These are phyloP conservation scores for Musa balbisiana DNA, from an alignment of 202 grass and related monocot genomes.

Conservation along the genomic window DNA sequence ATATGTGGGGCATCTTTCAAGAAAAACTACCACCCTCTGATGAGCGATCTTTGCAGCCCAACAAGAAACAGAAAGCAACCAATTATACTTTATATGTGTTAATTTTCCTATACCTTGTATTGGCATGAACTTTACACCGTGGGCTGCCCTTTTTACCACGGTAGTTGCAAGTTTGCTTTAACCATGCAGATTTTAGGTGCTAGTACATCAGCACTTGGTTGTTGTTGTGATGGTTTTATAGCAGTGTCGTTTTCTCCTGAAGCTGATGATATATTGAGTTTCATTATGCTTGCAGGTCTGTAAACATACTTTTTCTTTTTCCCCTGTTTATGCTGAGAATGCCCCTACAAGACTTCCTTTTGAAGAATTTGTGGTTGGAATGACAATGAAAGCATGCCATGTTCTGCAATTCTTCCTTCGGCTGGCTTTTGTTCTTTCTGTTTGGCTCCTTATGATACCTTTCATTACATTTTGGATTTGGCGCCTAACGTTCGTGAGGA, in stretches of 20 bases:
- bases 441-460: slow-evolving; percentile 99
- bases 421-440: slow-evolving; percentile 90
- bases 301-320: slow-evolving; percentile 95
- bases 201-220: neutral
- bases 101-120: neutral
- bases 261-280: neutral
- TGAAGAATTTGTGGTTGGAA: slow-evolving; percentile 86
- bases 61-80: neutral
- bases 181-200: neutral
- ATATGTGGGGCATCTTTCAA: too few relatives aligned
- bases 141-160: too few relatives aligned
- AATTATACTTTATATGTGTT: neutral
- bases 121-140: too few relatives aligned
- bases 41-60: neutral
- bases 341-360: slow-evolving; percentile 81
- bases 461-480: slow-evolving; percentile 99
- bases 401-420: slow-evolving; percentile 87
- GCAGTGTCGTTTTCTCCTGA: neutral
- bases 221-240: neutral
- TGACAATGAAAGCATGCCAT: slow-evolving; percentile 89
- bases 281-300: slow-evolving; percentile 63
- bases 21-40: too few relatives aligned
- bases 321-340: slow-evolving; percentile 77
- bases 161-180: neutral
- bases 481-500: slow-evolving; percentile 85